Evolutionary conservation across 2,329 filamentous ascomycete species (phyloP), one percentile per base, ranked within the genome.

Genomic region (Pseudogymnoascus sp.): DNA sequence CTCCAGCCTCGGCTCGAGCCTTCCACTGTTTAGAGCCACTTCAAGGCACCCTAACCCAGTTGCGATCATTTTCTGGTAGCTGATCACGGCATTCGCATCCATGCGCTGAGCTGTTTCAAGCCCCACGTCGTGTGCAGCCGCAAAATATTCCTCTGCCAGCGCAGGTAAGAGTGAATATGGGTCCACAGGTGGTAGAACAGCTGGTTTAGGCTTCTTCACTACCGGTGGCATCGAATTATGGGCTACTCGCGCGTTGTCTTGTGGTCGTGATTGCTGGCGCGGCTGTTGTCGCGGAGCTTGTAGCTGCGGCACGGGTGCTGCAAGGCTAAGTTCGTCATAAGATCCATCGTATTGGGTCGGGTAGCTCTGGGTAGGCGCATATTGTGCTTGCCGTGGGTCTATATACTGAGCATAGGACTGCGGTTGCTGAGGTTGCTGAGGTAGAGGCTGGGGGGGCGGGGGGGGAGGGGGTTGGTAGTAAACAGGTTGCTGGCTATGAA

Each of bases 111-210:
- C 79, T 2, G 85, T 73, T 1, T 74, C 68, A 2, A 79, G 74
- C 1, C 80, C 80, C 63, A 84, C 78, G 1, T 74, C 73, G 64
- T 87, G 83, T 13, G 89, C 89, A 60, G 85, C 86, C 27, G 77
- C 76, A 60, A 92, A 84, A 68, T 89, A 91, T 66, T 93, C 88
- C 68, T 93, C 88, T 2, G 88, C 88, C 12, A 91, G 79, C n/a
- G 82, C 82, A 6, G 90, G 77, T 62, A 92, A 77, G 7, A 92
- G 75, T 1, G 85, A 77, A 2, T 82, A 76, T 0, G 79, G 80
- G 62, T 84, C 82, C n/a, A 60, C 21, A 33, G 48, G 48, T 5
- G 21, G 18, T 10, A 45, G 35, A 42, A 13, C 18, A 29, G 37
- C 12, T 13, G 27, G 35, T 13, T 33, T 61, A 7, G 40, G n/a